phyloP scores from a whole-genome alignment of 345 rosid species.

The Kernera saxatilis region DNA sequence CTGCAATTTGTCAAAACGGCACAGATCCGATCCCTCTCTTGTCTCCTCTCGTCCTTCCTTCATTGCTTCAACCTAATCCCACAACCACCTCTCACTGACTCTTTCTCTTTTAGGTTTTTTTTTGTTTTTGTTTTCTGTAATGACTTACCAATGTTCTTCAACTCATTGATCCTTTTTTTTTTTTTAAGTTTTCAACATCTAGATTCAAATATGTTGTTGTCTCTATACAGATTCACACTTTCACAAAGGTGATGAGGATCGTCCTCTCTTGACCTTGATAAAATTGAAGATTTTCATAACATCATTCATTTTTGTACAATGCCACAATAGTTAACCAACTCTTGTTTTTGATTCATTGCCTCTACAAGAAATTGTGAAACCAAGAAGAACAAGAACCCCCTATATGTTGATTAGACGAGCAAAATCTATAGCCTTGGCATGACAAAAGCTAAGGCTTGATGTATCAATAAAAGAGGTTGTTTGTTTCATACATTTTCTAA shows the following conservation, averaged over 20 bases:
- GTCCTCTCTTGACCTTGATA: neutral
- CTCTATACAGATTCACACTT: neutral
- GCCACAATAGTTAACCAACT: neutral
- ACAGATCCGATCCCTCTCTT: constrained; percentile 75
- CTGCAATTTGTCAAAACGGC: constrained; percentile 32
- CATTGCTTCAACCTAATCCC: constrained; percentile 33
- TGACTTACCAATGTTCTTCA: constrained; percentile 8
- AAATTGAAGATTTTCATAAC: neutral
- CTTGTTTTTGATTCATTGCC: neutral
- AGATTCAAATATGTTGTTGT: neutral
- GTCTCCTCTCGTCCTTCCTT: constrained; percentile 76
- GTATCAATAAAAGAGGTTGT: neutral
- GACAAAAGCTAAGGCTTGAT: neutral
- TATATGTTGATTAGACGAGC: neutral
- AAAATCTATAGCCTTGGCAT: neutral
- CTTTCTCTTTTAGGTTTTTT: neutral
- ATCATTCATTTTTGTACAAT: neutral
- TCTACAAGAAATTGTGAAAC: neutral
- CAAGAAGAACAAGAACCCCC: neutral
- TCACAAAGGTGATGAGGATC: neutral
- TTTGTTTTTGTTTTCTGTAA: neutral
- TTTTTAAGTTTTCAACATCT: neutral
- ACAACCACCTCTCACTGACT: constrained; percentile 24
- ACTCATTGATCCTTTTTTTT: neutral
- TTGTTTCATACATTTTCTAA: too few species aligned